These are phyloP conservation scores for Oryza glumipatula DNA, from an alignment of 176 grass and related monocot species.

Conservation along the genomic window DNA sequence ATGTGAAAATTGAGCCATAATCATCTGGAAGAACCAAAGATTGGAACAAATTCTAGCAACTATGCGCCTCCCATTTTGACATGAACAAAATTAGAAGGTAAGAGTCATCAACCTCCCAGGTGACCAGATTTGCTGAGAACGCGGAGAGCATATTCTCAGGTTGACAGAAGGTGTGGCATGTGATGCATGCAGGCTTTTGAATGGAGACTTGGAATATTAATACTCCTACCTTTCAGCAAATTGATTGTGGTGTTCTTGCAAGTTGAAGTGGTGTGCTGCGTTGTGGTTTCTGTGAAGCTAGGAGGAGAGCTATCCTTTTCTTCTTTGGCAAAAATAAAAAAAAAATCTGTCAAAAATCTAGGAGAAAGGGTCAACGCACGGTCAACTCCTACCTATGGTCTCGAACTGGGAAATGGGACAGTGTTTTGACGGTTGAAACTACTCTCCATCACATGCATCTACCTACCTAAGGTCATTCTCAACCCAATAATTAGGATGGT, in stretches of 20 bases:
- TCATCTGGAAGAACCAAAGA: neutral
- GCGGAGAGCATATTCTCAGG: constrained; percentile 21
- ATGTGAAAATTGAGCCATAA: neutral
- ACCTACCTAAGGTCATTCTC: neutral
- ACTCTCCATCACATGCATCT: neutral
- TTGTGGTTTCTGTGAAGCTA: constrained; percentile 17
- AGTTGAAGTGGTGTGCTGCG: too few species aligned
- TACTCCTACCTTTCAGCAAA: neutral
- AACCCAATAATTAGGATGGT: too few species aligned
- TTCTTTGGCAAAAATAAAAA: neutral
- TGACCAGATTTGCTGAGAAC: neutral
- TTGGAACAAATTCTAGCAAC: neutral
- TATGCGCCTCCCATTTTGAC: neutral
- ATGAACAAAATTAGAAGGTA: neutral
- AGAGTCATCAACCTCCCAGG: neutral
- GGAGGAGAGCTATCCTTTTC: neutral
- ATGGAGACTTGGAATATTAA: neutral
- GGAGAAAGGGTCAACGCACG: neutral
- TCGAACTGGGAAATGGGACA: neutral
- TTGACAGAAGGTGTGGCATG: neutral
- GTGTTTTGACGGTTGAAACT: neutral
- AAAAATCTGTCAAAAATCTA: neutral
- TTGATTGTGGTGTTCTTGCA: neutral
- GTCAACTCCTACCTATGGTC: neutral
- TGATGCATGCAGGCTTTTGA: constrained; percentile 10